Evolutionary conservation across 2,329 filamentous ascomycete genomes (phyloP).

Genomic region (Hypoxylon sp.): DNA sequence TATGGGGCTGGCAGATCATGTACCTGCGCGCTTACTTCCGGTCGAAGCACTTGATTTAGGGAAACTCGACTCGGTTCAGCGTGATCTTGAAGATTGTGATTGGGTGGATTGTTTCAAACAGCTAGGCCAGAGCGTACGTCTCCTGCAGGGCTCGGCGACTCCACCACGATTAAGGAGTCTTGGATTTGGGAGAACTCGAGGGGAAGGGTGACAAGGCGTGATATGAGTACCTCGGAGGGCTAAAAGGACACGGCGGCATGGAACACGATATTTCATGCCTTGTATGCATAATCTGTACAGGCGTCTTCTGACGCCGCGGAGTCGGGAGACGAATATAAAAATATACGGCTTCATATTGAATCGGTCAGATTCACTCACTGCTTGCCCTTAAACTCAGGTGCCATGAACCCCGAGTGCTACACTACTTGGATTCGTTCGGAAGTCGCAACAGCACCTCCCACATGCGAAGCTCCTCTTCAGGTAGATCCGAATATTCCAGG

Average conservation of each 20-base stretch:
- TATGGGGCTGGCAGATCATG: constrained; percentile 97
- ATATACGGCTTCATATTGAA: constrained; percentile 37
- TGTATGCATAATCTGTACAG: constrained; percentile 52
- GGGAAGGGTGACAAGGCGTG: constrained; percentile 21
- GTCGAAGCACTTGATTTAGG: constrained; percentile 59
- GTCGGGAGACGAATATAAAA: constrained; percentile 44
- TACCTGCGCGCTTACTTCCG: constrained; percentile 98
- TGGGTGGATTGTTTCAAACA: constrained; percentile 2
- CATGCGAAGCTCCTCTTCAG: not conserved
- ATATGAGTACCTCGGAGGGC: constrained; percentile 30
- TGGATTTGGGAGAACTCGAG: constrained; percentile 25
- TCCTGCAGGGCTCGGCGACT: constrained; percentile 11
- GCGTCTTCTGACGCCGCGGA: constrained; percentile 41
- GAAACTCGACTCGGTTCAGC: not conserved
- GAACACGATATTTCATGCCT: constrained; percentile 43
- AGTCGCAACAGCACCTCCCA: not conserved
- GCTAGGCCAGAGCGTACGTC: constrained; percentile 10
- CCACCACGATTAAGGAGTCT: constrained; percentile 26
- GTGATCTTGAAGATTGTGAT: constrained; percentile 6
- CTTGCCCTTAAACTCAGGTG: not conserved
- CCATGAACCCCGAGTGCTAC: not conserved
- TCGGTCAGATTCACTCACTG: not conserved
- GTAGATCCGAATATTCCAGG: not conserved
- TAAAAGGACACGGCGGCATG: constrained; percentile 40
- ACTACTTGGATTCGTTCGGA: not conserved